Evolutionary conservation across 1,284 basidiomycete genomes (phyloP), one percentile per base, ranked within the genome.

Genomic region (Microbotryomycetes sp.): DNA sequence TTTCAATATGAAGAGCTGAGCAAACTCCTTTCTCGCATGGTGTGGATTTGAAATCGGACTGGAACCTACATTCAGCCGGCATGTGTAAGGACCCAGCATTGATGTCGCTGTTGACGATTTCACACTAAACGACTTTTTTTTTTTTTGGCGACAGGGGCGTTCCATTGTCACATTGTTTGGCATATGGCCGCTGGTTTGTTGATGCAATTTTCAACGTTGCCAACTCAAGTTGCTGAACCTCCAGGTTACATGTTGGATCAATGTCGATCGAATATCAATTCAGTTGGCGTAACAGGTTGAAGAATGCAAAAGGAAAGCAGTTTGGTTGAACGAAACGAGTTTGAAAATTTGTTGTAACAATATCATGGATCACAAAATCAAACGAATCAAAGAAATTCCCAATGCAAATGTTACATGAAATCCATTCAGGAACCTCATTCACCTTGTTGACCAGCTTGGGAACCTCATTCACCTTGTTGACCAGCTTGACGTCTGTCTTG

Each of bases 121-220:
- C 4, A 53, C 51, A 4, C 22, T 53, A 15, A 30, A 25, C 6
- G 6, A 26, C 51, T 3, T 3, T 7, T 3, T 7, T 30, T 19
- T 9, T 12, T 42, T 42, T 19, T 12, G 36, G 26, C 7, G 29
- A 25, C 22, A 46, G 42, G 45, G 54, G 42, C 50, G 6, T 56
- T 61, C 19, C 59, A 61, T 19, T 61, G 59, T 23, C 59, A 61
- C n/a, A 46, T 57, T 36, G 69, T 72, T 48, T 77, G 76, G 76
- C 76, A 77, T 57, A 77, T 77, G 77, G 75, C 74, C 0, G 74
- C 76, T 0, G 77, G 77, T 3, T 55, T 77, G 60, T 67, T 77
- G 9, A 75, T 77, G 73, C 77, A 77, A 70, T 60, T 77, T 63
- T 74, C 70, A 54, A 70, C 70, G 26, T 67, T 74, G 46, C 75